Evolutionary conservation across 2,329 filamentous ascomycete species (phyloP).

Genomic region (Dothistroma pini): DNA sequence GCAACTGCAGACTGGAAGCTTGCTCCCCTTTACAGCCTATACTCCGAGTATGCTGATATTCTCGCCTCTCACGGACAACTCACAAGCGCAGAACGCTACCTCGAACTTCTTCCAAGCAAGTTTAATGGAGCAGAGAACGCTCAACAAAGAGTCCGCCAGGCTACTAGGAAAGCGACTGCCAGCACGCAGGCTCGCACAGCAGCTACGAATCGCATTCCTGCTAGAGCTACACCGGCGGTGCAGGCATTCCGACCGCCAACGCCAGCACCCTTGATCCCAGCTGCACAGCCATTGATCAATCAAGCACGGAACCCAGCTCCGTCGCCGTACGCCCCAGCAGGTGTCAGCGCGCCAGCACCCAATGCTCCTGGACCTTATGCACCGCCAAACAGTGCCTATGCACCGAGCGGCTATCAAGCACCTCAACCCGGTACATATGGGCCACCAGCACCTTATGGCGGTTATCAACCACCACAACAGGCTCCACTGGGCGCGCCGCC

Average conservation of each 20-base stretch:
- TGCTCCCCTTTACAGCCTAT: conserved; percentile 83
- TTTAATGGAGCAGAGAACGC: conserved; percentile 87
- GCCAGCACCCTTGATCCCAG: conserved; percentile 27
- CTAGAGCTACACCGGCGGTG: conserved; percentile 19
- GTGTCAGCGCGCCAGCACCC: conserved; percentile 46
- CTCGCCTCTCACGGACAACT: conserved; percentile 86
- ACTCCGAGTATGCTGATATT: conserved; percentile 95
- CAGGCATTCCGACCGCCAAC: conserved; percentile 38
- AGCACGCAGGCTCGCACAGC: conserved; percentile 32
- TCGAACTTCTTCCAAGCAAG: conserved; percentile 75
- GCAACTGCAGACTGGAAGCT: conserved; percentile 84
- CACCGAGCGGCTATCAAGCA: conserved; percentile 39
- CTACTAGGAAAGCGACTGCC: conserved; percentile 56
- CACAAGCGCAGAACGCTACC: conserved; percentile 81
- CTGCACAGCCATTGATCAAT: conserved; percentile 42
- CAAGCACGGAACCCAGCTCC: conserved; percentile 32
- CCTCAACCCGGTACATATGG: conserved; percentile 43
- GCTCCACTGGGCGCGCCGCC: conserved; percentile 56
- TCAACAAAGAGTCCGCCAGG: conserved; percentile 77
- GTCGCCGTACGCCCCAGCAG: conserved; percentile 40
- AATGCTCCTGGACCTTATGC: conserved; percentile 49
- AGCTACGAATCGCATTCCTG: conserved; percentile 30
- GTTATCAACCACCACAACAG: conserved; percentile 43
- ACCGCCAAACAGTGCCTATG: conserved; percentile 36
- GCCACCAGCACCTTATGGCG: conserved; percentile 39